These are phyloP conservation scores for Ensete ventricosum DNA, from an alignment of 176 grass and related monocot species.

Conservation along the genomic window DNA sequence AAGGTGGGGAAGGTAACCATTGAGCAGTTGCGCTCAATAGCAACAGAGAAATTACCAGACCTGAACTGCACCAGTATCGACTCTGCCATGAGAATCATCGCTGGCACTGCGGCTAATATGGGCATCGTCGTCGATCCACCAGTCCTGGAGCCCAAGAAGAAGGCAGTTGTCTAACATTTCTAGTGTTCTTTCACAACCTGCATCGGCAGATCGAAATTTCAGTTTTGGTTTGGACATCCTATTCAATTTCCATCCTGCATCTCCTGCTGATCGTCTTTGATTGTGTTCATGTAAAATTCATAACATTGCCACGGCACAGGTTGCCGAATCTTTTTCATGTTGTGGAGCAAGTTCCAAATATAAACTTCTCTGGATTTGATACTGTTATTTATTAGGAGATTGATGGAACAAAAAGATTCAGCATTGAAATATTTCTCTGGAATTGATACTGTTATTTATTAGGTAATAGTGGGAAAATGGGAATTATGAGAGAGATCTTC, in stretches of 20 bases:
- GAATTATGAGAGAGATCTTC: too few species aligned
- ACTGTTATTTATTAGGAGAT: too few species aligned
- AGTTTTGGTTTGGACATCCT: neutral
- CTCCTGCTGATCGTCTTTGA: neutral
- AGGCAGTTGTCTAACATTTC: constrained; percentile 40
- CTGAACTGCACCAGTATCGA: constrained; percentile 88
- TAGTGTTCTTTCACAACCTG: neutral
- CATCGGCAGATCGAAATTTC: neutral
- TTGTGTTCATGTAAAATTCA: neutral
- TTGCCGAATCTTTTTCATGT: too few species aligned
- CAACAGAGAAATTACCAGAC: constrained; percentile 77
- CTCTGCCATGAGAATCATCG: constrained; percentile 82
- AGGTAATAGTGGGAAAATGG: too few species aligned
- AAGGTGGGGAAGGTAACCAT: constrained; percentile 81
- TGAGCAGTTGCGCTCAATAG: constrained; percentile 68
- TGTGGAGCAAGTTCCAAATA: too few species aligned
- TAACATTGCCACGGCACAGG: too few species aligned
- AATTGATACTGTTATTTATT: too few species aligned
- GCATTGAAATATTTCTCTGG: too few species aligned
- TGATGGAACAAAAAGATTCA: too few species aligned
- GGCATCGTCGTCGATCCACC: constrained; percentile 75
- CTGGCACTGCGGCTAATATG: constrained; percentile 93
- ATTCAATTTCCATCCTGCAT: neutral
- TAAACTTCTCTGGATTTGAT: too few species aligned
- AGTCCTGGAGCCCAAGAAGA: constrained; percentile 63